Evolutionary conservation across 1,139 yeast genomes (phyloP), one percentile per base, ranked within the genome.

Genomic region (Barnettozyma hawaiiensis): DNA sequence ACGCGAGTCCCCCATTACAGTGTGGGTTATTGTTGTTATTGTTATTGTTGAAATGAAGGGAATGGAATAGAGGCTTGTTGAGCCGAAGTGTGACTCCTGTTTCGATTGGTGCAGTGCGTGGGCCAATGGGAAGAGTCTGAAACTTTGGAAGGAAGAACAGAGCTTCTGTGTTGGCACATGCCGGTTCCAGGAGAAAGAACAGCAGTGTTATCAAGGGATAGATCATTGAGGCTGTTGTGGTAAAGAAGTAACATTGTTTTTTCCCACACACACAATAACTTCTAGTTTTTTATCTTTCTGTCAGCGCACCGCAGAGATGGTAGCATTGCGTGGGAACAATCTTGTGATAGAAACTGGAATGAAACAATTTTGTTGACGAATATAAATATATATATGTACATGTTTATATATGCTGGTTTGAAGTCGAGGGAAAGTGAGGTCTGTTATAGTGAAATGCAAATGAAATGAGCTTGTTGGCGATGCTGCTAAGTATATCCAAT

Each of bases 101-200:
- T n/a, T 24, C 14, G 4, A 20, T 21, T 28, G 22, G 31, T 15
- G 36, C 24, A 15, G n/a, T 11, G n/a, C n/a, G n/a, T 10, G 37
- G 15, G 9, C 7, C 14, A 7, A 14, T 23, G 21, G 37, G 28
- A 16, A 34, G 37, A 8, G n/a, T 10, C 23, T 26, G 12, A 20
- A 37, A 23, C 14, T 5, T 21, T 2, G 40, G 42, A 8, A 29
- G 15, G 26, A 28, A 28, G 19, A 40, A 37, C 15, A 43, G 31
- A 10, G 40, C 15, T 16, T 35, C 39, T 12, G 42, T 40, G 29
- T 40, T 40, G 4, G 40, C 40, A 20, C 28, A 22, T 10, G 11
- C 26, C 7, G 29, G 16, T 26, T 8, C 16, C 29, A 26, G 16
- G 16, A 26, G 15, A 26, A 12, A n/a, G n/a, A n/a, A 26, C 3